These are phyloP conservation scores for Ampelocalamus luodianensis DNA, from an alignment of 176 grass and related monocot genomes.

Conservation along the genomic window DNA sequence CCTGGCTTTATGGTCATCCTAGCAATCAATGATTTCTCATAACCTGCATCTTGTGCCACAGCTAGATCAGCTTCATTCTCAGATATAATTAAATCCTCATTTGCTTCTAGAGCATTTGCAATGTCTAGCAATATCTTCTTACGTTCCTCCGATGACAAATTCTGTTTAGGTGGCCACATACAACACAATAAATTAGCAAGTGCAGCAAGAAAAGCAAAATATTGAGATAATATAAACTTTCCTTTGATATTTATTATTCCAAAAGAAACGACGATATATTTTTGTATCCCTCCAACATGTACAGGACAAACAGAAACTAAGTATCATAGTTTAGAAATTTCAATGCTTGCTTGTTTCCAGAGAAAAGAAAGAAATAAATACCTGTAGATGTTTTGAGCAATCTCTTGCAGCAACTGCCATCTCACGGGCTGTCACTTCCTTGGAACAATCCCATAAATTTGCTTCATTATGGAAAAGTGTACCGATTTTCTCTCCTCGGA, in stretches of 20 bases:
- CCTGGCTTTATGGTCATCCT: conserved; percentile 88
- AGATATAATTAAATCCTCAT: conserved; percentile 68
- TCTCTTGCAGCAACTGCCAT: conserved; percentile 96
- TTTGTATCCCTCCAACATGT: conserved; percentile 2
- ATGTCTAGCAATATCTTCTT: conserved; percentile 95
- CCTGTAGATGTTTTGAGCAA: conserved; percentile 82
- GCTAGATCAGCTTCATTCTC: conserved; percentile 88
- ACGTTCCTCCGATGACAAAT: conserved; percentile 79
- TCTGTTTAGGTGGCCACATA: conserved; percentile 50
- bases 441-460: conserved; percentile 57
- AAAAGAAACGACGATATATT: not conserved
- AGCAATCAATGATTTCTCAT: conserved; percentile 87
- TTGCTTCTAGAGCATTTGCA: conserved; percentile 87
- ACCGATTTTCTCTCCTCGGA: conserved; percentile 86
- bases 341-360: not conserved
- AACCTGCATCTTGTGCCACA: conserved; percentile 64
- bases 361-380: conserved; percentile 24
- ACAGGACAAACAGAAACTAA: not conserved
- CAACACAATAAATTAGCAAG: conserved; percentile 27
- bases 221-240: not conserved
- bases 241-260: not conserved
- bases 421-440: conserved; percentile 60
- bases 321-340: not conserved
- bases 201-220: not conserved
- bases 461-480: conserved; percentile 88